Conservation (phyloP, 306 rosid species). For the Begonia masoniana region DNA sequence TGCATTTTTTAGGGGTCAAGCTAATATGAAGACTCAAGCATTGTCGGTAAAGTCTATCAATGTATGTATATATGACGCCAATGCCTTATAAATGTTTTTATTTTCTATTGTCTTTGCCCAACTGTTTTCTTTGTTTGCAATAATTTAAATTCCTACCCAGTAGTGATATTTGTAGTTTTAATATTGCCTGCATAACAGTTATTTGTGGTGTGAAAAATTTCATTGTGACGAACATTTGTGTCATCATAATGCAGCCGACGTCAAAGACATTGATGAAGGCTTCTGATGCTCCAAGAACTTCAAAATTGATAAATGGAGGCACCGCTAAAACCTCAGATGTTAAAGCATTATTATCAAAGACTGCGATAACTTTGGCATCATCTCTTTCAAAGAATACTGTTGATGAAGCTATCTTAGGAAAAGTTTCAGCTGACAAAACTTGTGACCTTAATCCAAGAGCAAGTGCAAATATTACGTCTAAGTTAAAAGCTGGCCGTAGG, state of each 20-base stretch:
- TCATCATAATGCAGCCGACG: conserved; percentile 34
- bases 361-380: conserved; percentile 17
- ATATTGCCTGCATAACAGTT: not conserved
- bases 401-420: conserved; percentile 23
- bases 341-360: conserved; percentile 31
- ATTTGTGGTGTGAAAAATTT: not conserved
- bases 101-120: not conserved
- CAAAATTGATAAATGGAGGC: conserved; percentile 23
- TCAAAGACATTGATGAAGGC: conserved; percentile 34
- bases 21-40: conserved; percentile 21
- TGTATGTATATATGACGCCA: conserved; percentile 29
- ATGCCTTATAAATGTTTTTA: not conserved
- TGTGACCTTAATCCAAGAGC: conserved; percentile 19
- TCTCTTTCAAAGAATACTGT: conserved; percentile 27
- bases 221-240: conserved; percentile 5
- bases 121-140: not conserved
- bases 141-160: too few relatives aligned
- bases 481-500: conserved; percentile 40
- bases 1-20: conserved; percentile 33
- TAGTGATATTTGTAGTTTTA: too few relatives aligned
- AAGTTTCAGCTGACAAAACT: conserved; percentile 21
- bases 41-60: conserved; percentile 36
- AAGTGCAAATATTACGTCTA: conserved; percentile 20
- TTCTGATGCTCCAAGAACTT: conserved; percentile 23
- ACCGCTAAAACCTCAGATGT: conserved; percentile 22